Evolutionary conservation across 805 yeast genomes (phyloP).

Genomic region (Nakazawaea sp.): DNA sequence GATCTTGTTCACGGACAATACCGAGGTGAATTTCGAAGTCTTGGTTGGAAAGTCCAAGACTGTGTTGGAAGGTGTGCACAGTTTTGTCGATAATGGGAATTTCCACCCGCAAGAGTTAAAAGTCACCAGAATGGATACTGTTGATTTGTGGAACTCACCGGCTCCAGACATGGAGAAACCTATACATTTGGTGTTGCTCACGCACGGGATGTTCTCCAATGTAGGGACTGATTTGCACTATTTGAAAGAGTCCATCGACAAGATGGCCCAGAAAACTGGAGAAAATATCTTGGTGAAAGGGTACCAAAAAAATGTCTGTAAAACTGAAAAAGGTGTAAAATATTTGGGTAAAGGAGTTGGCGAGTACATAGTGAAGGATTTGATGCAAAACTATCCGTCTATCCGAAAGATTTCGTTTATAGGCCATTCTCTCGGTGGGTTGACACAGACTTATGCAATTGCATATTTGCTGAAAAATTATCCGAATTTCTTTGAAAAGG

Average conservation of each 20-base stretch:
- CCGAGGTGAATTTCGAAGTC: constrained; percentile 63
- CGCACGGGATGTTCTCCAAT: constrained; percentile 92
- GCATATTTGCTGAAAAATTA: constrained; percentile 65
- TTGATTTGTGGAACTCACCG: constrained; percentile 73
- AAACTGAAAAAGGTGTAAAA: constrained; percentile 84
- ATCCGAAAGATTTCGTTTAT: constrained; percentile 73
- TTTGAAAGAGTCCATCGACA: constrained; percentile 72
- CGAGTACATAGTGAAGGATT: constrained; percentile 54
- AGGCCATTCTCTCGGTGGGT: constrained; percentile 93
- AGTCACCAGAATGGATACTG: constrained; percentile 52
- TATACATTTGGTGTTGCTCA: constrained; percentile 74
- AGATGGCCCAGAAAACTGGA: constrained; percentile 29
- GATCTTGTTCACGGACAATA: constrained; percentile 61
- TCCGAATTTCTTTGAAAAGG: constrained; percentile 61
- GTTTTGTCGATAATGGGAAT: constrained; percentile 15
- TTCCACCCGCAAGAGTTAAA: constrained; percentile 26
- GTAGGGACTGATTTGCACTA: constrained; percentile 86
- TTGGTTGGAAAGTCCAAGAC: constrained; percentile 40
- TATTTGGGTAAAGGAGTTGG: constrained; percentile 80
- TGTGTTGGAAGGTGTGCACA: constrained; percentile 11
- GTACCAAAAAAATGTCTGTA: constrained; percentile 74
- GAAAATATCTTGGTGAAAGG: constrained; percentile 80
- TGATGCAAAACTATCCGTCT: constrained; percentile 36
- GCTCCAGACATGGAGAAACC: constrained; percentile 44
- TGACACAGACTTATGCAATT: constrained; percentile 84